Conservation (phyloP, 257 asterid species). For the Parsonsia alboflavescens region DNA sequence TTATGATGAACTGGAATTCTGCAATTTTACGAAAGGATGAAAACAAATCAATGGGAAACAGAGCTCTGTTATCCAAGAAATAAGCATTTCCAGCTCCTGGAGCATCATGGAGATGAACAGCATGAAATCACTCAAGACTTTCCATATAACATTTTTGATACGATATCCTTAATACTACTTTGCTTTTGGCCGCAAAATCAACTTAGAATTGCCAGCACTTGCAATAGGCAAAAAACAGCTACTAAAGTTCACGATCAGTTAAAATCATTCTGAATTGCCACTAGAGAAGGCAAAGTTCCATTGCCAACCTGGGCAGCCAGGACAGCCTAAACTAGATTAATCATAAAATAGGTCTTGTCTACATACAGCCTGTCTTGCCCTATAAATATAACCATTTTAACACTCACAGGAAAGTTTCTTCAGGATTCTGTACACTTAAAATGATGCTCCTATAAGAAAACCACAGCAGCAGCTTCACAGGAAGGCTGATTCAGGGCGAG, state of each 20-base stretch:
- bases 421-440: slow-evolving; percentile 51
- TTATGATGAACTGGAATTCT: not conserved
- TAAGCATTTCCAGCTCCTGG: not conserved
- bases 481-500: slow-evolving; percentile 35
- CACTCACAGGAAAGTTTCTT: slow-evolving; percentile 17
- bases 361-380: slow-evolving; percentile 20
- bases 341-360: slow-evolving; percentile 30
- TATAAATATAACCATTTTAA: slow-evolving; percentile 22
- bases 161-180: not conserved
- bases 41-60: not conserved
- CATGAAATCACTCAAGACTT: not conserved
- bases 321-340: slow-evolving; percentile 36
- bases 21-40: not conserved
- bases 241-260: not conserved
- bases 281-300: slow-evolving; percentile 68
- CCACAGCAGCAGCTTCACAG: slow-evolving; percentile 25
- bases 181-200: not conserved
- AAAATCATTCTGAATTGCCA: slow-evolving; percentile 49
- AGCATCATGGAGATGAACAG: not conserved
- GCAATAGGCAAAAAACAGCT: slow-evolving; percentile 5
- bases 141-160: not conserved
- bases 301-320: slow-evolving; percentile 87
- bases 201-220: not conserved
- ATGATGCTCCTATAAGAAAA: slow-evolving; percentile 29
- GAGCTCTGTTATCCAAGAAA: not conserved